phyloP scores from a whole-genome alignment of 306 rosid species.

The Bauhinia variegata region DNA sequence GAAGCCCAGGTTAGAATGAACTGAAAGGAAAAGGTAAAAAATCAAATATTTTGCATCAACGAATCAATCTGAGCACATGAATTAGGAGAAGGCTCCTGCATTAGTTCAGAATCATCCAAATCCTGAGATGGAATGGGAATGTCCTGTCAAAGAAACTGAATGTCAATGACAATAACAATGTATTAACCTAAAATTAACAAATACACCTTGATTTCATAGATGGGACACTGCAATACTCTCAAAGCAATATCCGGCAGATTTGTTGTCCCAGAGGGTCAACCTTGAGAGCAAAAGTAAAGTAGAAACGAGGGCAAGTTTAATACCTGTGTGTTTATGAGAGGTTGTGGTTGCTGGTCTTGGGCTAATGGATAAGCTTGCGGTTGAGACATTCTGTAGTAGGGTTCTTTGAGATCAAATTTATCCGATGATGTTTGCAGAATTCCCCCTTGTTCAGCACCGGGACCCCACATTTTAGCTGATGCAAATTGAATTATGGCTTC shows the following conservation, averaged over 20 bases:
- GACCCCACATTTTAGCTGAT: slow-evolving; percentile 98
- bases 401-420: slow-evolving; percentile 93
- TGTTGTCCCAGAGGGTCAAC: too few relatives aligned
- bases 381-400: slow-evolving; percentile 97
- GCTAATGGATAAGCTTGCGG: slow-evolving; percentile 72
- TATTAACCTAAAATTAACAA: neutral
- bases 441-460: slow-evolving; percentile 94
- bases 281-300: neutral
- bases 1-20: slow-evolving; percentile 35
- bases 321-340: slow-evolving; percentile 73
- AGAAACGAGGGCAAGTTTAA: slow-evolving; percentile 21
- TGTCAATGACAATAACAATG: too few relatives aligned
- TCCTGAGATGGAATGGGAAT: slow-evolving; percentile 69
- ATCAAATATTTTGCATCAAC: slow-evolving; percentile 53
- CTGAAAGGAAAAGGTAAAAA: too few relatives aligned
- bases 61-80: slow-evolving; percentile 66
- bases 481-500: slow-evolving; percentile 15
- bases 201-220: too few relatives aligned
- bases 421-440: slow-evolving; percentile 87
- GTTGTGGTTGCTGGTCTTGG: slow-evolving; percentile 81
- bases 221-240: too few relatives aligned
- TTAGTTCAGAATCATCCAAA: slow-evolving; percentile 66
- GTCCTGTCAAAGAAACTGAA: slow-evolving; percentile 50
- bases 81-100: slow-evolving; percentile 69
- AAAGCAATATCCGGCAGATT: too few relatives aligned